Evolutionary conservation across 805 yeast species (phyloP).

Genomic region (Cyberlindnera mycetangii): DNA sequence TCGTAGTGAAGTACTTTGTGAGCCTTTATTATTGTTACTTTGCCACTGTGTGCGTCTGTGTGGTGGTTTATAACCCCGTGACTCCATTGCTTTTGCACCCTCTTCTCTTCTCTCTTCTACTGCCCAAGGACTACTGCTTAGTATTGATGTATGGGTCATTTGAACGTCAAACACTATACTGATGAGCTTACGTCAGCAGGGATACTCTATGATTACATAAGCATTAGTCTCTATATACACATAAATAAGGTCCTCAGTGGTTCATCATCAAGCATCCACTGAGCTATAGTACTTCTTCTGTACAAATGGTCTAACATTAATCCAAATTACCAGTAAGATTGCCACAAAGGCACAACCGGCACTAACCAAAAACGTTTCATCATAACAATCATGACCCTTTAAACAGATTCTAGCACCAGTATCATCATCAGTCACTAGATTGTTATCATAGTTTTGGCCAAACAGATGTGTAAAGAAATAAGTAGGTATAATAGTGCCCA

Average conservation of each 20-base stretch:
- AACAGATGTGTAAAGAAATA: conserved; percentile 58
- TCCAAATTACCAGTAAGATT: conserved; percentile 14
- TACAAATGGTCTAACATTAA: conserved; percentile 16
- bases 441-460: conserved; percentile 60
- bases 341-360: conserved; percentile 28
- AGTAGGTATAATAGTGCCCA: conserved; percentile 64
- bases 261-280: not conserved
- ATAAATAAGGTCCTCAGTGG: too few relatives aligned
- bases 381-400: conserved; percentile 32
- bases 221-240: not conserved
- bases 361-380: conserved; percentile 39
- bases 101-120: too few relatives aligned
- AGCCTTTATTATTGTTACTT: not conserved
- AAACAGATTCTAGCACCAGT: conserved; percentile 23
- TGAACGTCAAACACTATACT: too few relatives aligned
- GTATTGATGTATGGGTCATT: too few relatives aligned
- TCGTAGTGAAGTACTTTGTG: not conserved
- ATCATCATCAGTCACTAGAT: conserved; percentile 23
- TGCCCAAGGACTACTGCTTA: too few relatives aligned
- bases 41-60: too few relatives aligned
- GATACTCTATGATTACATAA: not conserved
- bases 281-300: conserved; percentile 4
- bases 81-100: too few relatives aligned
- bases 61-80: not conserved
- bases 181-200: too few relatives aligned